Percentiles rank a stretch among this genome's conserved stretches.
phyloP scores from a whole-genome alignment of 768 basidiomycete genomes.

The Hydnomerulius pinastri region DNA sequence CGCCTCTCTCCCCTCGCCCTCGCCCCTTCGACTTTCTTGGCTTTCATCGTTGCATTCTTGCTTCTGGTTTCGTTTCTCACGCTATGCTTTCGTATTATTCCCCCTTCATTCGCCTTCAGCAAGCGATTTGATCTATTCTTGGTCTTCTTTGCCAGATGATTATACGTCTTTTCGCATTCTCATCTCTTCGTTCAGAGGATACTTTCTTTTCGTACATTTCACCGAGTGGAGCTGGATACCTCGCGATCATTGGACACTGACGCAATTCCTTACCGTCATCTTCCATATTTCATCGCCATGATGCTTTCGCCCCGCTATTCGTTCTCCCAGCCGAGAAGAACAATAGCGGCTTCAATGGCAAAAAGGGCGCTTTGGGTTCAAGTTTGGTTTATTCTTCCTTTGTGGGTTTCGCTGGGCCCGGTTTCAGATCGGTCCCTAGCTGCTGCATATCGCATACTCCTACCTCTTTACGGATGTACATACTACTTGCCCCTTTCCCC shows the following conservation, averaged over 20 bases:
- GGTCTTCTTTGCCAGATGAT: too few relatives aligned
- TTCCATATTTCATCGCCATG: not conserved
- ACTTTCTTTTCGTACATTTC: conserved; percentile 9
- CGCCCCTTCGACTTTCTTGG: not conserved
- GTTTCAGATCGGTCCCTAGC: not conserved
- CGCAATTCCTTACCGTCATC: not conserved
- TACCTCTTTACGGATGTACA: not conserved
- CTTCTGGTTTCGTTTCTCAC: conserved; percentile 4
- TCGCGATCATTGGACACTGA: conserved; percentile 5
- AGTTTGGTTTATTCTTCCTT: not conserved
- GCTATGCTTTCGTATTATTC: not conserved
- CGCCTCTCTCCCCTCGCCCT: too few relatives aligned
- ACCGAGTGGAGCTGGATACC: conserved; percentile 23
- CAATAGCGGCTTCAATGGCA: too few relatives aligned
- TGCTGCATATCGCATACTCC: not conserved
- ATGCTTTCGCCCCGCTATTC: not conserved
- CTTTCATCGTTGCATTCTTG: not conserved
- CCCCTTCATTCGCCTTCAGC: conserved; percentile 2
- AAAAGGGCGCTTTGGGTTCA: too few relatives aligned
- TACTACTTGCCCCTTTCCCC: not conserved
- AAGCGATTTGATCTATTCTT: not conserved
- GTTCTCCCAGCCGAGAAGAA: too few relatives aligned
- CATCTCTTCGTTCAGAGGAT: conserved; percentile 4
- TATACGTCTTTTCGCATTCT: too few relatives aligned
- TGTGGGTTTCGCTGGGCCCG: not conserved